Percentiles rank a stretch among this genome's conserved stretches.
Conservation (phyloP, 768 basidiomycete genomes). For the Tubosaeta sp. region DNA sequence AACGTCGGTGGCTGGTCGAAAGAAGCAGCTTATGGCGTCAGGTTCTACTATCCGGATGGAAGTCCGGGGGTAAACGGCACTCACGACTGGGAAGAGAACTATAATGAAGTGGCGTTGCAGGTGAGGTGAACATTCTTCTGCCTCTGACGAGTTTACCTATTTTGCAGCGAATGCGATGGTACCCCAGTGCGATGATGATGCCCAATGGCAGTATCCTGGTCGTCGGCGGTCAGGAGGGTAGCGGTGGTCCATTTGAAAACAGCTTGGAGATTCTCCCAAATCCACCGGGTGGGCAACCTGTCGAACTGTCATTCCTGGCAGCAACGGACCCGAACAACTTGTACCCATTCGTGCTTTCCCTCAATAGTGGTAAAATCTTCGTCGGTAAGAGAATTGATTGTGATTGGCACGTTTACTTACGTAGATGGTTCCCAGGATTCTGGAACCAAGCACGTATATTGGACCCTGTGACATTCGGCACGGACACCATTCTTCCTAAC, state of each 20-base stretch:
- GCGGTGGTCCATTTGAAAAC: slow-evolving; percentile 60
- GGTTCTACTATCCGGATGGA: slow-evolving; percentile 71
- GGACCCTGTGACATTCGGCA: slow-evolving; percentile 60
- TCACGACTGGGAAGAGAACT: slow-evolving; percentile 78
- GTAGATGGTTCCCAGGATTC: slow-evolving; percentile 43
- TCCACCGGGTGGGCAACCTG: slow-evolving; percentile 59
- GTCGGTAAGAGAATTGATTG: slow-evolving; percentile 49
- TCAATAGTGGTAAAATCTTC: slow-evolving; percentile 68
- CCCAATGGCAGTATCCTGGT: slow-evolving; percentile 72
- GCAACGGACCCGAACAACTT: slow-evolving; percentile 78
- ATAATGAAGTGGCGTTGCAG: slow-evolving; percentile 53
- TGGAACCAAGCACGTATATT: slow-evolving; percentile 82
- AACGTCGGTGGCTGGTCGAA: slow-evolving; percentile 51
- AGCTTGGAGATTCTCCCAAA: slow-evolving; percentile 70
- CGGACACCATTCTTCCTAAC: slow-evolving; percentile 58
- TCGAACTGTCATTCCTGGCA: slow-evolving; percentile 60
- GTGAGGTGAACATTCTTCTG: slow-evolving; percentile 28
- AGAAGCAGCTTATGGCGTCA: slow-evolving; percentile 66
- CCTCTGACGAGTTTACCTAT: neutral
- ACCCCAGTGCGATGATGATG: slow-evolving; percentile 62
- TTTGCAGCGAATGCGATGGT: slow-evolving; percentile 62
- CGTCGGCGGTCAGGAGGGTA: slow-evolving; percentile 73
- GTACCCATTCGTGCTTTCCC: slow-evolving; percentile 71
- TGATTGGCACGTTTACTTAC: neutral
- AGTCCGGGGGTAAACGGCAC: slow-evolving; percentile 64